Evolutionary conservation across 2,329 filamentous ascomycete species (phyloP), one percentile per base, ranked within the genome.

Genomic region (Trichoderma asperellum): DNA sequence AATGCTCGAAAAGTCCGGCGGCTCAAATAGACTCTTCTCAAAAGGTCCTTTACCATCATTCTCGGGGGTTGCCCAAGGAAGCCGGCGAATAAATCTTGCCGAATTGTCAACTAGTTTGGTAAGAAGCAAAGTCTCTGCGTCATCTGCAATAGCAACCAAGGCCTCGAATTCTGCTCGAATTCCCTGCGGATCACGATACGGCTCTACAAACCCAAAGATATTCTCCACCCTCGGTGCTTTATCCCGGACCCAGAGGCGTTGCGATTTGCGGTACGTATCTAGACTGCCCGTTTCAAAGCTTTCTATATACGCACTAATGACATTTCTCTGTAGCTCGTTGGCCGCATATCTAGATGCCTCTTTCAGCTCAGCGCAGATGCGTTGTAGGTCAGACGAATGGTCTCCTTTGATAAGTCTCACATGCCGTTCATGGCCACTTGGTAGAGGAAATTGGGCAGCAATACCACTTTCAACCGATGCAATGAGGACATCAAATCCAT

Each of bases 1-100:
- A 4, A 93, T 82, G 14, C 87, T 91, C 0, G 90, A 91, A 76
- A 93, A 93, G 76, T 93, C 91, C 0, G 91, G 91, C 47, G 88
- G 87, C 14, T 91, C 81, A 76, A 93, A 93, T 64, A 87, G 86
- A 74, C 88, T 87, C 75, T 92, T 92, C 77, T 93, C 91, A 75
- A 93, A 93, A 0, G 87, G 86, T 10, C 82, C 82, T 69, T 81
- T 83, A 0, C 78, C 78, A 55, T 77, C 74, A 70, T 80, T 80
- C 11, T 77, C 58, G 5, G 29, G 75, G 4, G 83, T 81, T 11
- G 84, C 81, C 91, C 91, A 93, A 1, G 91, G 91, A 2, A 93
- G 81, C 65, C 88, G 86, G 2, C 87, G 86, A 59, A 93, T 92
- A 78, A 91, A 89, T 40, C 14, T 40, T 18, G 14, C 14, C 37